Conservation (phyloP, 1,284 basidiomycete species). For the Trametes pubescens region DNA sequence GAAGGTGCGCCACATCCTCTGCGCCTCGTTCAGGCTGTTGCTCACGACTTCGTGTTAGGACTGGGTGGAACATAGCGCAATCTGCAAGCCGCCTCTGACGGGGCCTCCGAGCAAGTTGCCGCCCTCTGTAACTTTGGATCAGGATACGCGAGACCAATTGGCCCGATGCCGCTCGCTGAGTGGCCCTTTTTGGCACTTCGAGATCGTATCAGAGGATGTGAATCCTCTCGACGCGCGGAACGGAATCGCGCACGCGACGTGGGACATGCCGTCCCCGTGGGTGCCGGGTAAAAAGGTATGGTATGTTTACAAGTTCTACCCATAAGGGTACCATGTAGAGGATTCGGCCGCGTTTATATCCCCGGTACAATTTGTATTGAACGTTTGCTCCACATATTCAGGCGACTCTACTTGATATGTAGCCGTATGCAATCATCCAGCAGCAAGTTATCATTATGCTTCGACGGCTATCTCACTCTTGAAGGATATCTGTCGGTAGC, state of each 20-base stretch:
- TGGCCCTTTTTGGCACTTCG: neutral
- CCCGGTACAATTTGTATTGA: no score
- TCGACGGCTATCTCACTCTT: no score
- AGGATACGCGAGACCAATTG: neutral
- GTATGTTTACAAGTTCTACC: neutral
- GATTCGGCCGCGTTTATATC: no score
- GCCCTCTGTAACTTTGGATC: neutral
- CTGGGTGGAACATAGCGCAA: neutral
- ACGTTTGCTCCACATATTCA: no score
- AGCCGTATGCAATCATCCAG: no score
- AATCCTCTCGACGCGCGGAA: neutral
- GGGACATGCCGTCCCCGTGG: neutral
- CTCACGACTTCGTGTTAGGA: neutral
- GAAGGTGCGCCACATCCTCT: slow-evolving; percentile 3
- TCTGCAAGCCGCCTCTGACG: neutral
- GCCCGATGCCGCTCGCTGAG: neutral
- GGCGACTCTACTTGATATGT: no score
- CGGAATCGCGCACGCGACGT: neutral
- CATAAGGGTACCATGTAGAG: no score
- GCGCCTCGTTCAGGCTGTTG: accelerated
- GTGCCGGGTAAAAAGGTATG: neutral
- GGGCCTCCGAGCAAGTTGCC: neutral
- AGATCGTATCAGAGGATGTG: neutral
- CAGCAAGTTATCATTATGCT: no score
- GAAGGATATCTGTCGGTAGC: no score